Evolutionary conservation across 140 eudicot species (phyloP).

Genomic region (Senecio squalidus): DNA sequence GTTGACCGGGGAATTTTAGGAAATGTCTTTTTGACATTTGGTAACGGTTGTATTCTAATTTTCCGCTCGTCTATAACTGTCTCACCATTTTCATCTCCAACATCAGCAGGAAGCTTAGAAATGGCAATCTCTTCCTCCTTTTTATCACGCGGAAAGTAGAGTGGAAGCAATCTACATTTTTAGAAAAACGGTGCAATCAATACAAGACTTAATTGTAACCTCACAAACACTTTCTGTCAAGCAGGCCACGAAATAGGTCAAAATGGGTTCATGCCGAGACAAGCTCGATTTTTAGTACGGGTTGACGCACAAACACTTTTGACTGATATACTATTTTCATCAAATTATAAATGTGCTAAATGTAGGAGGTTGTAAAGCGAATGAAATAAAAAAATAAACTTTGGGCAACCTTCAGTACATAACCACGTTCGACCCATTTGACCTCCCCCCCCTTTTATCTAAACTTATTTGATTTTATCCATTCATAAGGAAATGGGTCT

Average conservation of each 20-base stretch:
- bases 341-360: too few species aligned
- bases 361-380: too few species aligned
- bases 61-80: conserved; percentile 89
- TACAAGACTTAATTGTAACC: too few species aligned
- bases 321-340: too few species aligned
- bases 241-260: background rate
- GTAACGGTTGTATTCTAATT: too few species aligned
- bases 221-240: too few species aligned
- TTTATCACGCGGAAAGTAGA: conserved; percentile 96
- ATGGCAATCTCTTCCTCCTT: conserved; percentile 84
- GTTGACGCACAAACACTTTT: background rate
- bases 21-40: conserved; percentile 68
- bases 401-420: background rate
- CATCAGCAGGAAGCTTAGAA: conserved; percentile 95
- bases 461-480: background rate
- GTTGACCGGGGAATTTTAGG: conserved; percentile 42
- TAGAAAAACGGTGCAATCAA: conserved; percentile 3
- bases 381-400: background rate
- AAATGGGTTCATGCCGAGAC: background rate
- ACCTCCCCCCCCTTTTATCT: background rate
- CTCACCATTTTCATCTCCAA: conserved; percentile 99
- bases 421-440: too few species aligned
- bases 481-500: background rate
- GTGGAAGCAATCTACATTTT: too few species aligned
- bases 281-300: background rate